Base-by-base conservation (phyloP, 2,329 filamentous ascomycete species). In the Grosmannia huntii region DNA sequence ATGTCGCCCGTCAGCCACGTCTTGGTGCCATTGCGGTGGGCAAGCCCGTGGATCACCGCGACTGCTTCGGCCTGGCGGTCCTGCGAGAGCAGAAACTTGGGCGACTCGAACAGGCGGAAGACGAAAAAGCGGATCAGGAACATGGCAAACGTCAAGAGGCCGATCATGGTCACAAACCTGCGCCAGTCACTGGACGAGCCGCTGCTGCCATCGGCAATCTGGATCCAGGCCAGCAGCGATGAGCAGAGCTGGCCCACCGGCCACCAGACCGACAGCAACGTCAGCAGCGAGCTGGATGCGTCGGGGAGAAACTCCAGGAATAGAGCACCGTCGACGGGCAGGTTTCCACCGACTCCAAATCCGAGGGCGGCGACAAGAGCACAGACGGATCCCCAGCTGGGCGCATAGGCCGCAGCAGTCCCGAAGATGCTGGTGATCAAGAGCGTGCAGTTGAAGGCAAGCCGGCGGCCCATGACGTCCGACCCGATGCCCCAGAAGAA, bases 211-310 rank as follows among this genome's bases (percentile, higher is more conserved):
- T 81, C 80, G 31, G 85, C 82, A 58, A 94, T 85, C 64, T 85
- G 89, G 52, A 77, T 86, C 89, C 87, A 92, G 7, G 86, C 88
- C 53, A 89, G 75, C 5, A 87, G 71, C 3, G 84, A 86, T 1
- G 86, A 83, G 58, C 86, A 78, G 9, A 95, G 76, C 67, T 94
- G 88, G 6, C 89, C 90, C 21, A 95, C 72, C 0, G 89, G 87
- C 89, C 90, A 95, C 86, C 88, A 94, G 9, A 90, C 81, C 7
- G 87, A 90, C n/a, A 95, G 76, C 53, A 92, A 76, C 0, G 89
- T 94, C 33, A 94, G 74, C 16, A 94, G 77, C 36, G 83, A 82
- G 62, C 83, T 84, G n/a, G 83, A 86, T 0, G 84, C 81, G 59
- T 86, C 84, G 0, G 90, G 90, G 0, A 95, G 73, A 63, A 92